Evolutionary conservation across 257 asterid species (phyloP).

Genomic region (Salvia miltiorrhiza): DNA sequence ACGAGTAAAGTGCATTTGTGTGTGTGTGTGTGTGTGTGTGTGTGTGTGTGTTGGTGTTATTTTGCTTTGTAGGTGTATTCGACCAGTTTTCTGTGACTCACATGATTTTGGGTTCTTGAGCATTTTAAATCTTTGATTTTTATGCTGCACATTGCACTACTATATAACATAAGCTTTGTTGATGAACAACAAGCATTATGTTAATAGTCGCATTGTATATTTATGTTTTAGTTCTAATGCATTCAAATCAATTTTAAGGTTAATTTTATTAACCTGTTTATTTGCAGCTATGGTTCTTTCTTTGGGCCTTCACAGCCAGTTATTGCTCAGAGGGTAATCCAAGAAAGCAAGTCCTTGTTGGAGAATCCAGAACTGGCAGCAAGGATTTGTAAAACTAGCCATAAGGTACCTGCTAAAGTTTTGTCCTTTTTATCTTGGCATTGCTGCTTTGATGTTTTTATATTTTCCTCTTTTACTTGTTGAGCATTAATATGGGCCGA

Average conservation of each 20-base stretch:
- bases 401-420: constrained; percentile 32
- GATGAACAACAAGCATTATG: not conserved
- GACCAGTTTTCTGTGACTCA: not conserved
- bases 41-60: too few relatives aligned
- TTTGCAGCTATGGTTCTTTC: constrained; percentile 86
- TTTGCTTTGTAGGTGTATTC: not conserved
- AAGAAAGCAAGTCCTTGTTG: constrained; percentile 88
- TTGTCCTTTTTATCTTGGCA: too few relatives aligned
- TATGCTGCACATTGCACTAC: not conserved
- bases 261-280: constrained; percentile 3
- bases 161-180: not conserved
- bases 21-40: not conserved
- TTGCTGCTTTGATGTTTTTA: not conserved
- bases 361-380: constrained; percentile 83
- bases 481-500: not conserved
- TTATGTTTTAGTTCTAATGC: not conserved
- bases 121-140: not conserved
- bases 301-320: constrained; percentile 96
- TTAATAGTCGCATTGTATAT: not conserved
- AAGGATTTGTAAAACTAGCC: constrained; percentile 40
- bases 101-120: not conserved
- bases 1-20: not conserved
- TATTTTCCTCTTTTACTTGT: not conserved
- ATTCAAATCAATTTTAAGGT: not conserved
- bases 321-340: constrained; percentile 91